Evolutionary conservation across 2,329 filamentous ascomycete genomes (phyloP).

Genomic region (Penicillium fuscoglaucum): DNA sequence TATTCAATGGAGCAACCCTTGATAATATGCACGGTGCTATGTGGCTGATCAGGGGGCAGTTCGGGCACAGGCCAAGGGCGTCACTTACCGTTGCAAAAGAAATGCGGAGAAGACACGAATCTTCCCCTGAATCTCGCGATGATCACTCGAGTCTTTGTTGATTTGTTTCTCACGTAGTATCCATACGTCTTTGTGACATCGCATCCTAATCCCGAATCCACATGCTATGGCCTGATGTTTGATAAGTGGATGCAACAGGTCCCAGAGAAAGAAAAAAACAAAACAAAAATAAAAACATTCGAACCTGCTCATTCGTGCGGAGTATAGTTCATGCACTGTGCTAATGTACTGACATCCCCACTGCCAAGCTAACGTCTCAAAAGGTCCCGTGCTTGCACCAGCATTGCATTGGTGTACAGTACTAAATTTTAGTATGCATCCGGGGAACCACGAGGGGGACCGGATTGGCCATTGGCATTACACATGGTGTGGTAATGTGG

Average conservation of each 20-base stretch:
- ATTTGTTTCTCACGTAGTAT: background rate
- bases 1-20: background rate
- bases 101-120: constrained; percentile 2
- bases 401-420: background rate
- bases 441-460: constrained; percentile 3
- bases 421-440: constrained; percentile 1
- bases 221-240: constrained; percentile 5
- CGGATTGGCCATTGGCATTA: background rate
- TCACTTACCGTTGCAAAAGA: background rate
- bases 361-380: constrained; percentile 1
- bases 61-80: background rate
- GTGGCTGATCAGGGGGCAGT: constrained; percentile 6
- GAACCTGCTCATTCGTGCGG: constrained; percentile 3
- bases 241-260: background rate
- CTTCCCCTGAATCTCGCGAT: background rate
- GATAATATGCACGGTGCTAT: background rate
- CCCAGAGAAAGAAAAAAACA: background rate
- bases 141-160: background rate
- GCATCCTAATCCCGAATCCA: constrained; percentile 3
- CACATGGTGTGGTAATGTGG: background rate
- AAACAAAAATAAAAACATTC: background rate
- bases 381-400: background rate
- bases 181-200: background rate
- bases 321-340: background rate
- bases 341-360: background rate